phyloP scores from a whole-genome alignment of 108 stramenopile genomes.

The Nannochloropsis gaditana region DNA sequence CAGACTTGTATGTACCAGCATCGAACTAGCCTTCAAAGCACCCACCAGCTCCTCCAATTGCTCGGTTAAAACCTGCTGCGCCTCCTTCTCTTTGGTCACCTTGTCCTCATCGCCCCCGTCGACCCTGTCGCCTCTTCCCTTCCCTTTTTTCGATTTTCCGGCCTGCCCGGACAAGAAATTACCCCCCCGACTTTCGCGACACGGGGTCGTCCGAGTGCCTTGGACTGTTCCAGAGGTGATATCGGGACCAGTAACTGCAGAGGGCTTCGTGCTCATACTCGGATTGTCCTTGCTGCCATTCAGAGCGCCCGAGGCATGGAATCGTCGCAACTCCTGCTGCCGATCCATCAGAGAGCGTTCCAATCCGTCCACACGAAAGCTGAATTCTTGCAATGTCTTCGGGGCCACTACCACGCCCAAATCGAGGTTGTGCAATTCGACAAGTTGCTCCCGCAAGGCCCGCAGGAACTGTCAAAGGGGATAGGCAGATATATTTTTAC shows the following conservation, averaged over 20 bases:
- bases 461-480: neutral
- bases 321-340: neutral
- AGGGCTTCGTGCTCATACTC: neutral
- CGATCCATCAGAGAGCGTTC: neutral
- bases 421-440: neutral
- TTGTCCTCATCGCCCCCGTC: neutral
- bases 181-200: neutral
- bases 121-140: neutral
- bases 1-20: neutral
- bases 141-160: neutral
- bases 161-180: neutral
- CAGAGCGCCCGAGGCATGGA: neutral
- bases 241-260: neutral
- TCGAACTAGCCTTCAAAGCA: neutral
- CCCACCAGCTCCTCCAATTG: neutral
- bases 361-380: neutral
- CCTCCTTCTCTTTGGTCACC: neutral
- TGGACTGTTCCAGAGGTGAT: neutral
- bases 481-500: neutral
- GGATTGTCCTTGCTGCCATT: neutral
- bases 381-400: neutral
- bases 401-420: neutral
- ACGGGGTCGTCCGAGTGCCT: neutral
- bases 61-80: neutral
- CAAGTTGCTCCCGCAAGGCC: constrained; percentile 19